Base-by-base conservation (phyloP, 2,329 filamentous ascomycete genomes). In the Chaetomiaceae sp. region DNA sequence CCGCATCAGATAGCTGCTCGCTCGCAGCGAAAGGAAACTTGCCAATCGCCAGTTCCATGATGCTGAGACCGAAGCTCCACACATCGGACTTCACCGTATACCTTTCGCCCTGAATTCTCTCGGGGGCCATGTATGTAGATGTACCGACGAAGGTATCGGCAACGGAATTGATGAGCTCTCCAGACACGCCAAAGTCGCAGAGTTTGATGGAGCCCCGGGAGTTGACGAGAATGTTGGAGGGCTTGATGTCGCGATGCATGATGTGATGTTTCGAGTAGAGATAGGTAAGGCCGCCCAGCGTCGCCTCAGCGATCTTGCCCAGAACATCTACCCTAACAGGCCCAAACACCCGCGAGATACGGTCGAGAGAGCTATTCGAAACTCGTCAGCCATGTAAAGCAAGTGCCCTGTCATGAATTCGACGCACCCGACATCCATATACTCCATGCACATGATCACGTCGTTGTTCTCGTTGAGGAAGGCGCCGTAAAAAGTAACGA, bases 391-490 rank as follows among this genome's bases (percentile, higher is more conserved):
- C 16, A 13, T 30, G 21, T 58, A 20, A 16, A 33, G 14, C 21
- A 40, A 32, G 2, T 8, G 5, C 34, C 16, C 27, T 11, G 45
- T 3, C 7, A 11, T 23, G 8, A 18, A 38, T n/a, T 51, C n/a
- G 42, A 75, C 89, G 72, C 80, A 97, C 94, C 94, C 94, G 68
- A 92, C 90, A 72, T 99, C 94, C 90, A 96, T 96, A 69, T 99
- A 97, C 71, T 99, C 94, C 94, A 99, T 99, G 71, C 94, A 99
- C 86, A 99, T 92, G 63, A 97, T 95, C 54, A 99, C 95, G 73
- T 99, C 94, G 67, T 95, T 92, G 57, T 90, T 90, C 66, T 95
- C 89, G 68, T 96, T 97, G 66, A 97, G 81, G 67, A 97, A 99
- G 33, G 94, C 94, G 56, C 94, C 94, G 66, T 97, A 97, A 71